Conservation (phyloP, 768 basidiomycete species). For the Amanita subjunquillea region DNA sequence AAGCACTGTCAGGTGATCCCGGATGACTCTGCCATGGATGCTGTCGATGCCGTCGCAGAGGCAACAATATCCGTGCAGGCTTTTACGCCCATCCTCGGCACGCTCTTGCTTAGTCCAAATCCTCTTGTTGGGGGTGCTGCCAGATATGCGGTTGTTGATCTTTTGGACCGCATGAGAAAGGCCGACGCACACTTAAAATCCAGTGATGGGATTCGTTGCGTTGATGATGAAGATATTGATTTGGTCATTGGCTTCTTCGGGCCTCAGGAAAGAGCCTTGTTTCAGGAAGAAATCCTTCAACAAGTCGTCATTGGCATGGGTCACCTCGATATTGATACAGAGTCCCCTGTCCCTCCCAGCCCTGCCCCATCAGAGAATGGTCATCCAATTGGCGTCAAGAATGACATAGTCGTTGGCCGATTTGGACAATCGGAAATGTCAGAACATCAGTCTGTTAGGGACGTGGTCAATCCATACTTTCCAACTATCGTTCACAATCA, state of each 20-base stretch:
- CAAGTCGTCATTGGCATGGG: constrained; percentile 90
- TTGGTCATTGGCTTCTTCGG: constrained; percentile 38
- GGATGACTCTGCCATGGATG: constrained; percentile 27
- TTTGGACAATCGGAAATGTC: background rate
- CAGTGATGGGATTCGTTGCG: constrained; percentile 6
- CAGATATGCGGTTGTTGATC: constrained; percentile 66
- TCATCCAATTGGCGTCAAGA: background rate
- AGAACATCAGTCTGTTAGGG: constrained; percentile 6
- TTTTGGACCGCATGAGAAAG: constrained; percentile 60
- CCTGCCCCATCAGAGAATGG: background rate
- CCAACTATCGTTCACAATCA: constrained; percentile 18
- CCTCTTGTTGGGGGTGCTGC: constrained; percentile 62
- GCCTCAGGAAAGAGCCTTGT: constrained; percentile 43
- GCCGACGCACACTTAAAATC: constrained; percentile 28
- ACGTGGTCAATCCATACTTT: constrained; percentile 42
- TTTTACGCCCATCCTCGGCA: constrained; percentile 88
- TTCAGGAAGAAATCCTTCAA: constrained; percentile 74
- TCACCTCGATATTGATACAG: constrained; percentile 36
- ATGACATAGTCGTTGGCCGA: background rate
- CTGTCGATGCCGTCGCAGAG: constrained; percentile 19
- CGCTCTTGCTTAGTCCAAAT: constrained; percentile 76
- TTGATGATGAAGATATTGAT: constrained; percentile 23
- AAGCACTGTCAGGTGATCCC: constrained; percentile 63
- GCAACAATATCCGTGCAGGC: constrained; percentile 66
- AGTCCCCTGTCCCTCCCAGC: constrained; percentile 5